Conservation (phyloP, 2,329 filamentous ascomycete genomes). For the Raffaelea arxii region DNA sequence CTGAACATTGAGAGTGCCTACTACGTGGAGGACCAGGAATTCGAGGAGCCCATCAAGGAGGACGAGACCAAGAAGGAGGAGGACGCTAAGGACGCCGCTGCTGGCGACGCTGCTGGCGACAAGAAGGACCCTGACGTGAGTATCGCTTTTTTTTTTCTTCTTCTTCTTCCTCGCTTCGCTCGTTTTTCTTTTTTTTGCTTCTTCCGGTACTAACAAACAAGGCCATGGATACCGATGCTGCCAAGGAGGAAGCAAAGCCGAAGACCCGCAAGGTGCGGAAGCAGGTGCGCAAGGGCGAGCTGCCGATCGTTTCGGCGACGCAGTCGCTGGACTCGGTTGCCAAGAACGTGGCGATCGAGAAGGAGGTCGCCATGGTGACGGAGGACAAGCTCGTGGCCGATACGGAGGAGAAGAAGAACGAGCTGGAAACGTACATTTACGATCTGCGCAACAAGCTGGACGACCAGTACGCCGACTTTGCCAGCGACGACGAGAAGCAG, state of each 20-base stretch:
- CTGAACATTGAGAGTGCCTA: constrained; percentile 96
- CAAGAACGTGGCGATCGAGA: constrained; percentile 65
- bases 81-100: too few species aligned
- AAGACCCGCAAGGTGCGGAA: constrained; percentile 98
- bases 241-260: constrained; percentile 48
- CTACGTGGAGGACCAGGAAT: constrained; percentile 94
- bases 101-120: constrained; percentile 18
- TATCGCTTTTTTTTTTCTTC: constrained; percentile 17
- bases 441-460: constrained; percentile 93
- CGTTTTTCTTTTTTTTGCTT: neutral
- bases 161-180: too few species aligned
- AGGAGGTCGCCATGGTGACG: constrained; percentile 86
- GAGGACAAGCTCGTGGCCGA: constrained; percentile 98
- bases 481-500: constrained; percentile 22
- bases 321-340: constrained; percentile 61
- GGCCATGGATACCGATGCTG: constrained; percentile 78
- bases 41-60: constrained; percentile 59
- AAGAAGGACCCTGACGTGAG: constrained; percentile 67
- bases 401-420: constrained; percentile 99
- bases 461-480: constrained; percentile 62
- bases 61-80: constrained; percentile 25
- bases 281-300: constrained; percentile 93
- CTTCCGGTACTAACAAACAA: constrained; percentile 22
- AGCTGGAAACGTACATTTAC: constrained; percentile 96
- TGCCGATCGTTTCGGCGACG: constrained; percentile 78